phyloP scores from a whole-genome alignment of 2,329 filamentous ascomycete genomes.

The Fusarium ramigenum region DNA sequence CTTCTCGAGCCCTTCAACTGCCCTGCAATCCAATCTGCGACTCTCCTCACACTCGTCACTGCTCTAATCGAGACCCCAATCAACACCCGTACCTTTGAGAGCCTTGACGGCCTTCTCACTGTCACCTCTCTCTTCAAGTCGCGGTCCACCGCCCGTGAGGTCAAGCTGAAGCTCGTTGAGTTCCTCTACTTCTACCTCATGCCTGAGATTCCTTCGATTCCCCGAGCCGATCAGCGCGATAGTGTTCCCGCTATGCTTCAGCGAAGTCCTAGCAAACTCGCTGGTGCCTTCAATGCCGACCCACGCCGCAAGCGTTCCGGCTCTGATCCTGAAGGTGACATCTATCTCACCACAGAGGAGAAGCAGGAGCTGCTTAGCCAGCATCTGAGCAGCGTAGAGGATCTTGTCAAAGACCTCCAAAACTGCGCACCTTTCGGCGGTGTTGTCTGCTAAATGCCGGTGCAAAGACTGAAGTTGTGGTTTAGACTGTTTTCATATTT shows the following conservation, averaged over 20 bases:
- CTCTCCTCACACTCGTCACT: constrained; percentile 88
- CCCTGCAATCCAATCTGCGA: constrained; percentile 89
- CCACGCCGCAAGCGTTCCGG: constrained; percentile 47
- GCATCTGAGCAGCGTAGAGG: constrained; percentile 84
- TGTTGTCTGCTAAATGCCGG: constrained; percentile 55
- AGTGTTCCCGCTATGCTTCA: constrained; percentile 65
- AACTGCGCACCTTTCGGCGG: constrained; percentile 80
- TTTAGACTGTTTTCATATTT: neutral
- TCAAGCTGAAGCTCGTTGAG: constrained; percentile 95
- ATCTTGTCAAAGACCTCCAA: constrained; percentile 83
- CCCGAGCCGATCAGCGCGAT: constrained; percentile 56
- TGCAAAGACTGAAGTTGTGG: neutral
- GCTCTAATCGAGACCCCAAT: constrained; percentile 85
- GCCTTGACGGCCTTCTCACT: constrained; percentile 88
- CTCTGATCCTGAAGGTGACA: constrained; percentile 52
- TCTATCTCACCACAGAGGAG: constrained; percentile 72
- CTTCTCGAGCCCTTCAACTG: constrained; percentile 93
- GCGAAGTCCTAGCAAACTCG: constrained; percentile 75
- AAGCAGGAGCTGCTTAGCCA: constrained; percentile 82
- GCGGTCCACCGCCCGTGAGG: constrained; percentile 82
- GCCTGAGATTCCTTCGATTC: constrained; percentile 78
- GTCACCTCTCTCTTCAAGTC: constrained; percentile 94
- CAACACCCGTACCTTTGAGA: constrained; percentile 93
- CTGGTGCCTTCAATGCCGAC: constrained; percentile 60
- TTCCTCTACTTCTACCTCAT: constrained; percentile 99